A percentile compares a stretch with the other conserved stretches of the same genome.
These are phyloP conservation scores for Zygotorulaspora sp. DNA, from an alignment of 805 yeast species.

Conservation along the genomic window DNA sequence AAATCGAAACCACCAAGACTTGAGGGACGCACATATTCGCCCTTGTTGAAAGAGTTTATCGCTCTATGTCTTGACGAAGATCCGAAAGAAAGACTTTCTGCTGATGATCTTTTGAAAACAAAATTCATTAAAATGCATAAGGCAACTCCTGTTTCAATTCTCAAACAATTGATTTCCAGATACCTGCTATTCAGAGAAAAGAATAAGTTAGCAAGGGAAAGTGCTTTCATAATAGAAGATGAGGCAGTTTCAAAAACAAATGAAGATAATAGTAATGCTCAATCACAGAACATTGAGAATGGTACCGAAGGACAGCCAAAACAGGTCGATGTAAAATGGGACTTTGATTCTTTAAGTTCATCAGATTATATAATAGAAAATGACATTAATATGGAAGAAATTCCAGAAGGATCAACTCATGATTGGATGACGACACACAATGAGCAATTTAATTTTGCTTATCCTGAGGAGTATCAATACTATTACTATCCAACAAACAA, in stretches of 20 bases:
- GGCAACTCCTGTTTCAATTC: conserved; percentile 50
- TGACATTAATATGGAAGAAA: conserved; percentile 48
- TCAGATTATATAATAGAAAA: conserved; percentile 70
- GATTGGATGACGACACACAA: conserved; percentile 27
- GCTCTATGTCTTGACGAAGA: conserved; percentile 92
- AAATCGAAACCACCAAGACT: conserved; percentile 91
- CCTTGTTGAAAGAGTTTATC: conserved; percentile 75
- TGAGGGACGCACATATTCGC: conserved; percentile 81
- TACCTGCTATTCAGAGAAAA: conserved; percentile 74
- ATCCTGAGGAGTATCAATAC: conserved; percentile 33
- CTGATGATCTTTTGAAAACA: conserved; percentile 76
- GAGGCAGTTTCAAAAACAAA: conserved; percentile 28
- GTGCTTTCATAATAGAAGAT: conserved; percentile 39
- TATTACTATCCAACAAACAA: conserved; percentile 26
- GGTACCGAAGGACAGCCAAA: conserved; percentile 12
- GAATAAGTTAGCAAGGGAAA: conserved; percentile 48
- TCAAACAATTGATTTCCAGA: conserved; percentile 71
- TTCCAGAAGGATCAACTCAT: conserved; percentile 24
- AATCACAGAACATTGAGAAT: conserved; percentile 5
- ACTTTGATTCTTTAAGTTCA: conserved; percentile 76
- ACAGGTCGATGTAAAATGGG: conserved; percentile 67
- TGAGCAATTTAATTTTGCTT: conserved; percentile 30
- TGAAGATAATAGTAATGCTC: conserved; percentile 2
- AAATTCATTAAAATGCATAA: conserved; percentile 65
- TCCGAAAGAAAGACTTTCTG: conserved; percentile 80